A percentile compares a stretch with the other conserved stretches of the same genome.
Evolutionary conservation across 768 basidiomycete species (phyloP).

Genomic region (Fomitopsis pulvina): DNA sequence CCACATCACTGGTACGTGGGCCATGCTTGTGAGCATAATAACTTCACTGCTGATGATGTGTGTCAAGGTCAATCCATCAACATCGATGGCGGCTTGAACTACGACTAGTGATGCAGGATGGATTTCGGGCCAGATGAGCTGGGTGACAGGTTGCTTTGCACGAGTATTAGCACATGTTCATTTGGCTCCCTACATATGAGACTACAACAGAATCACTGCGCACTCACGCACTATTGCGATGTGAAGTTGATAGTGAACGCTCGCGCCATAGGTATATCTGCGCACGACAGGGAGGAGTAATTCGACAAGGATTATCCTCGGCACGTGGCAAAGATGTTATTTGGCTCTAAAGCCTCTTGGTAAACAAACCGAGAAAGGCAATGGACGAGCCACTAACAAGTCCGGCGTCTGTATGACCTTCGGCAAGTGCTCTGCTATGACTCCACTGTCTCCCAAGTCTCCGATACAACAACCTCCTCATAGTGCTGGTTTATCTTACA

Average conservation of each 20-base stretch:
- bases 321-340: neutral
- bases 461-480: conserved; percentile 56
- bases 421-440: conserved; percentile 2
- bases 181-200: no score
- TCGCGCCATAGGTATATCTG: no score
- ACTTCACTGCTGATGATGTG: neutral
- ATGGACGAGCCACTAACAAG: neutral
- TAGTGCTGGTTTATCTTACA: conserved; percentile 44
- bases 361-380: neutral
- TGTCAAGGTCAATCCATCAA: conserved; percentile 1
- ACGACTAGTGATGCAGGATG: no score
- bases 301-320: neutral
- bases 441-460: conserved; percentile 14
- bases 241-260: no score
- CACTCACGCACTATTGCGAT: no score
- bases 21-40: neutral
- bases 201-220: no score
- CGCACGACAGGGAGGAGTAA: neutral
- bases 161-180: no score
- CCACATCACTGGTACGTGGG: conserved; percentile 15
- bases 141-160: no score
- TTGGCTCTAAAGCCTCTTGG: conserved; percentile 4
- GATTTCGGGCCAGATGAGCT: no score
- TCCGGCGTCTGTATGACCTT: neutral
- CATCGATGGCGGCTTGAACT: conserved; percentile 1